A percentile compares a stretch with the other conserved stretches of the same genome.
phyloP scores from a whole-genome alignment of 1,284 basidiomycete species.

The Exobasidium cylindrosporum region DNA sequence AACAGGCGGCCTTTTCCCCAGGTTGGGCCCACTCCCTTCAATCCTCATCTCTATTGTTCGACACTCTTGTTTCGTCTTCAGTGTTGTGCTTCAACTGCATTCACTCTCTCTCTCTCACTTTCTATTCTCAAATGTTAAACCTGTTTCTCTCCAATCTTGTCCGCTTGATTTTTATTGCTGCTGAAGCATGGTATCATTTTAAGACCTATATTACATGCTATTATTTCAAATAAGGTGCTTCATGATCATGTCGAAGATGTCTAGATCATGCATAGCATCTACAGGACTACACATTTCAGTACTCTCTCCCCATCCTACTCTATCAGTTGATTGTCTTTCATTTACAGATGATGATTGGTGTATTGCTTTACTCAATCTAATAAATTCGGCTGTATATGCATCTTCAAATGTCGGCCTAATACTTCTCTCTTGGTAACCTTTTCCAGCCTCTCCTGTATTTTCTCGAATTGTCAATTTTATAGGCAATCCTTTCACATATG shows the following conservation, averaged over 20 bases:
- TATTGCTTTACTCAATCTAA: constrained; percentile 50
- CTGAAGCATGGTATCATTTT: too few relatives aligned
- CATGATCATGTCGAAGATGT: constrained; percentile 55
- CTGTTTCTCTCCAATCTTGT: too few relatives aligned
- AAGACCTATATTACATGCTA: too few relatives aligned
- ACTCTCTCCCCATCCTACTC: neutral
- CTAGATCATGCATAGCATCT: constrained; percentile 49
- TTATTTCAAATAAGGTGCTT: neutral
- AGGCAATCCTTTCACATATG: constrained; percentile 58
- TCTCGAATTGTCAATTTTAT: constrained; percentile 55
- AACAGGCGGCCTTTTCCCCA: neutral
- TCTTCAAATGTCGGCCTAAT: constrained; percentile 57
- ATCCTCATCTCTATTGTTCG: neutral
- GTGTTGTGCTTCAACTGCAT: neutral
- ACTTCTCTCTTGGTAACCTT: constrained; percentile 17
- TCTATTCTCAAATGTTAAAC: too few relatives aligned
- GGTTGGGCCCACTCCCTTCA: too few relatives aligned
- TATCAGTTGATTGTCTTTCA: constrained; percentile 20
- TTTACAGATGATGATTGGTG: constrained; percentile 17
- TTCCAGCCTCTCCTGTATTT: constrained; percentile 15
- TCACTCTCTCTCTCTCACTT: neutral
- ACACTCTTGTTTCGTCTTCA: neutral
- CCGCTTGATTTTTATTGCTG: too few relatives aligned
- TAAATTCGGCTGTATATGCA: constrained; percentile 56
- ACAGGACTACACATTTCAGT: constrained; percentile 7